Base-by-base conservation (phyloP, 371 early-diverging fungal genomes). In the Dichotomocladium elegans region DNA sequence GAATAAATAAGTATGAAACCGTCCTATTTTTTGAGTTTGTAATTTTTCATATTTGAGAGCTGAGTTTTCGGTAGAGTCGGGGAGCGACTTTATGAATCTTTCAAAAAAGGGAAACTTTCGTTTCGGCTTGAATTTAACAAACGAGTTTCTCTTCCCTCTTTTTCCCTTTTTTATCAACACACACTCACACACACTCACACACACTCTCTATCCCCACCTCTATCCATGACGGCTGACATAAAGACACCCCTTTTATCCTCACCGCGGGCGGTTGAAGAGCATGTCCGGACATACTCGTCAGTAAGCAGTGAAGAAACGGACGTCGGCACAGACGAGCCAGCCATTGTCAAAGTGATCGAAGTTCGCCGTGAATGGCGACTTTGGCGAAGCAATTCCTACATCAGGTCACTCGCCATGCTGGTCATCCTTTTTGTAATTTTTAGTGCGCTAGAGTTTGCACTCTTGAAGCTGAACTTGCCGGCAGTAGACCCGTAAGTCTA, bases 321-420 rank as follows among this genome's bases (percentile, higher is more conserved):
- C n/a, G 17, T n/a, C n/a, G 37, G n/a, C 37, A 21, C n/a, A 17
- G 37, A 55, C 15, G 24, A 47, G 19, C 19, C n/a, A 8, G 27
- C 15, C 35, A 48, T 48, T 34, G 31, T 30, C n/a, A 48, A 48
- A 14, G 35, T 35, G 12, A 22, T 48, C 0, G 24, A 19, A 17
- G 35, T 21, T 14, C 22, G 22, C 17, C 25, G n/a, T 15, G 48
- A 60, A 28, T 51, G 50, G 28, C 66, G 68, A 60, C 47, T 66
- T 48, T 70, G 70, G 70, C 61, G 61, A 26, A 74, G 74, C 50
- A 48, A 63, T 29, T 72, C 74, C 15, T 77, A 74, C 55, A 29
- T 49, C 37, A 63, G 72, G 63, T 77, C 77, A 8, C 24, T 77
- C 24, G 53, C 57, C 9, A 54, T 68, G 15, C 61, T 77, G 4